Conservation (phyloP, 345 rosid species). For the Geranium brycei region DNA sequence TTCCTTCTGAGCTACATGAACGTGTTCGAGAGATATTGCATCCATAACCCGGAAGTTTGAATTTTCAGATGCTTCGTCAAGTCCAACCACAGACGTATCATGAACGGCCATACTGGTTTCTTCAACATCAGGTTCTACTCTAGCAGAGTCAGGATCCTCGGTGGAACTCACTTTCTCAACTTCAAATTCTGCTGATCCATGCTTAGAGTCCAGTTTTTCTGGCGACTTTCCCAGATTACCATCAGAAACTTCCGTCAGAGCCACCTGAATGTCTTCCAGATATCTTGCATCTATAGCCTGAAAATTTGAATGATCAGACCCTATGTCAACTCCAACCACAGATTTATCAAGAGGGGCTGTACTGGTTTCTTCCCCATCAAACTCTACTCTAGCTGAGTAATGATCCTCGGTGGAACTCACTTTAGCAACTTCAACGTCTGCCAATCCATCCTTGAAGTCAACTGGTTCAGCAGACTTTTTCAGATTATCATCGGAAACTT, state of each 20-base stretch:
- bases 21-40: slow-evolving; percentile 5
- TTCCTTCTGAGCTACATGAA: slow-evolving; percentile 22
- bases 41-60: slow-evolving; percentile 5
- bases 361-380: background rate
- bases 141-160: no score
- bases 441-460: slow-evolving; percentile 2
- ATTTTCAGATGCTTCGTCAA: slow-evolving; percentile 14
- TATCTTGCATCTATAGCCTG: slow-evolving; percentile 31
- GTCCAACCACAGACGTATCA: background rate
- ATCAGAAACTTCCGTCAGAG: slow-evolving; percentile 21
- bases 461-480: slow-evolving; percentile 12
- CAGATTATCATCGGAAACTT: slow-evolving; percentile 15
- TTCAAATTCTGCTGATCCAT: background rate
- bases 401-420: no score
- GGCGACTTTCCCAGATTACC: slow-evolving; percentile 11
- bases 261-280: slow-evolving; percentile 24
- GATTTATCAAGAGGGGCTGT: background rate
- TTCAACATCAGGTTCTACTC: background rate
- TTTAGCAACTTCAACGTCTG: no score
- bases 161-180: no score
- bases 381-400: no score
- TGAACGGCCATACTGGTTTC: background rate
- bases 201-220: slow-evolving; percentile 4
- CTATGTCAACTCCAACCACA: slow-evolving; percentile 4
- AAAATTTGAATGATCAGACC: background rate